Base-by-base conservation (phyloP, 1,284 basidiomycete species). In the Cryptococcus floricola region DNA sequence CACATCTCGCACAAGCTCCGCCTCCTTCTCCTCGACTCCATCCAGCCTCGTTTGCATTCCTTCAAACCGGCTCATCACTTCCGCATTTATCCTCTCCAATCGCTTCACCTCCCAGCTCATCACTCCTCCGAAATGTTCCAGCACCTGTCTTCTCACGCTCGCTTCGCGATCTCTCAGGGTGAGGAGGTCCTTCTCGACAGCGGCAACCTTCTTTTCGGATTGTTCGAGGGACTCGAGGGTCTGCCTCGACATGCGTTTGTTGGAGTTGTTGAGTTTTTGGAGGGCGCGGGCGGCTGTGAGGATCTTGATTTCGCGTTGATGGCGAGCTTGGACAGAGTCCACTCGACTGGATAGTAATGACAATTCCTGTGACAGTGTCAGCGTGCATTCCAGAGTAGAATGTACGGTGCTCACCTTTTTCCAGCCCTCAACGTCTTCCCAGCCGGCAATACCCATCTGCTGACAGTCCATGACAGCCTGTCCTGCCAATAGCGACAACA, bases 361-460 rank as follows among this genome's bases (percentile, higher is more conserved):
- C 3, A 78, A 60, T 58, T 78, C 77, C 74, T 77, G 53, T 13
- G 43, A 31, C 8, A 42, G 10, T 34, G 41, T 42, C 6, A 42
- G 25, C 45, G 25, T 46, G 18, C 9, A 13, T 31, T 46, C 27
- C 14, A 25, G 45, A 9, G 10, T 10, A 46, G 10, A 46, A 46
- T 16, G 45, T 7, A 9, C 8, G 16, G 27, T 28, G 13, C 39
- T 27, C 28, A 50, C 54, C 28, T 51, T 39, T 16, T 50, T 93
- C 64, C 92, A 82, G 51, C 88, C 87, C 62, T 94, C 91, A n/a
- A 92, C 87, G 66, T 92, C 87, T 64, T 95, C 91, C 54, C 88
- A 85, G 62, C 80, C 83, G 46, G 90, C 80, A 23, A 92, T 85
- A 50, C 86, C 83, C 67, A 84, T 87, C 46, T 83, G 82, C 28